These are phyloP conservation scores for Aspergillus tubingensis DNA, from an alignment of 2,329 filamentous ascomycete genomes.

Conservation along the genomic window DNA sequence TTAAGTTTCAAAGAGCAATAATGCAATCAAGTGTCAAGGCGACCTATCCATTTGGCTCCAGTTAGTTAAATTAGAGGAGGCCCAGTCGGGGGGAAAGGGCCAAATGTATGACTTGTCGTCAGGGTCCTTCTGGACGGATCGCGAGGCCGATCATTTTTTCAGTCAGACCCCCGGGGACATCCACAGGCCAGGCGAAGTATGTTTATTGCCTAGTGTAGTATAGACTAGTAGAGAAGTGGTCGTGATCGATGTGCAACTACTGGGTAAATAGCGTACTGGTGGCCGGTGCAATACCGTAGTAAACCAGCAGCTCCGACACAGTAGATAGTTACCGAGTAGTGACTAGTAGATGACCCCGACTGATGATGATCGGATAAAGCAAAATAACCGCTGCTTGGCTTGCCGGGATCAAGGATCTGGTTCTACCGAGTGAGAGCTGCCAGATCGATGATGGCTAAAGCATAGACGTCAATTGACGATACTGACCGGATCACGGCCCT, in stretches of 20 bases:
- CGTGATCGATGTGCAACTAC: background rate
- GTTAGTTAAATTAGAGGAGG: constrained; percentile 14
- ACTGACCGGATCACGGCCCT: background rate
- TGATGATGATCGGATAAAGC: background rate
- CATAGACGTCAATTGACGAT: background rate
- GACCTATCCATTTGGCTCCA: constrained; percentile 6
- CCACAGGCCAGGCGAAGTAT: background rate
- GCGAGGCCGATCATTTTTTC: background rate
- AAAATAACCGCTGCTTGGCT: background rate
- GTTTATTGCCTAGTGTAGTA: background rate
- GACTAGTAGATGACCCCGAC: background rate
- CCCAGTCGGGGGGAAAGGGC: constrained; percentile 2
- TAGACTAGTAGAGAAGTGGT: background rate
- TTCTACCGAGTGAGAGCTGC: background rate
- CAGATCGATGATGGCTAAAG: background rate
- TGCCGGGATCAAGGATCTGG: background rate
- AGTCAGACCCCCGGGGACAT: background rate
- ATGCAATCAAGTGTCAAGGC: background rate
- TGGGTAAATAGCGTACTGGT: background rate
- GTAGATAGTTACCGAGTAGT: background rate
- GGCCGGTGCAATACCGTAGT: background rate
- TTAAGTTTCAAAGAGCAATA: constrained; percentile 15
- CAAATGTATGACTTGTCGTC: constrained; percentile 1
- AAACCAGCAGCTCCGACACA: background rate
- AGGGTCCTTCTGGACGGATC: background rate